phyloP scores from a whole-genome alignment of 1,284 basidiomycete species.

The Chalciporus piperatoides region DNA sequence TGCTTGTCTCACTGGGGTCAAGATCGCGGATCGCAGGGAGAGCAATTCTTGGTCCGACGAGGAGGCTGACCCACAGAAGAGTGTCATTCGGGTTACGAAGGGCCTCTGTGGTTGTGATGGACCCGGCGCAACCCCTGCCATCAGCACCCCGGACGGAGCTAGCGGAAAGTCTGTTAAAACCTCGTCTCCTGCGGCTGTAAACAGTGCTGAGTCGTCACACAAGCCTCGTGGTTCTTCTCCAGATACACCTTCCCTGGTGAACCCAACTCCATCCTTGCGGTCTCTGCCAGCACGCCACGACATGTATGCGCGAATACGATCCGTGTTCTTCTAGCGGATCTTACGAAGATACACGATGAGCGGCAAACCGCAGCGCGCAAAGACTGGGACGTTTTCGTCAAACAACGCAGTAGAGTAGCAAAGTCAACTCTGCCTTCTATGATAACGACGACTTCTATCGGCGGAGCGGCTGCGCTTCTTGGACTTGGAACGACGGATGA shows the following conservation, averaged over 20 bases:
- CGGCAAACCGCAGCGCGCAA: conserved; percentile 71
- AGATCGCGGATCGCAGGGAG: conserved; percentile 78
- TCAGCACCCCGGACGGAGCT: conserved; percentile 12
- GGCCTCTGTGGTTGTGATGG: conserved; percentile 57
- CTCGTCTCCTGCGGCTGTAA: conserved; percentile 16
- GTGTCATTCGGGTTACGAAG: conserved; percentile 56
- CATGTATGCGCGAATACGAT: conserved; percentile 78
- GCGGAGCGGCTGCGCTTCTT: conserved; percentile 49
- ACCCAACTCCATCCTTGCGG: conserved; percentile 52
- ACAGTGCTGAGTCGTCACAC: conserved; percentile 21
- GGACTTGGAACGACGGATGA: conserved; percentile 60
- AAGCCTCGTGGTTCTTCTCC: conserved; percentile 35
- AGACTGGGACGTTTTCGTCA: conserved; percentile 89
- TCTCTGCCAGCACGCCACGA: conserved; percentile 57
- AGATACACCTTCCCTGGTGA: conserved; percentile 27
- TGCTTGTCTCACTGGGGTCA: conserved; percentile 82
- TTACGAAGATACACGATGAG: conserved; percentile 84
- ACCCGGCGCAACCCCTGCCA: conserved; percentile 26
- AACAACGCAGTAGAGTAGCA: conserved; percentile 50
- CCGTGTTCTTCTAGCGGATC: conserved; percentile 70
- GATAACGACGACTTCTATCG: conserved; percentile 2
- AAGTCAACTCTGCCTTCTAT: conserved; percentile 15
- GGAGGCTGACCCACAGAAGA: conserved; percentile 36
- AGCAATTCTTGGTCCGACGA: conserved; percentile 72
- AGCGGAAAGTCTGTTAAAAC: conserved; percentile 13